Conservation (phyloP, 768 basidiomycete species). For the Leucocoprinus birnbaumii region DNA sequence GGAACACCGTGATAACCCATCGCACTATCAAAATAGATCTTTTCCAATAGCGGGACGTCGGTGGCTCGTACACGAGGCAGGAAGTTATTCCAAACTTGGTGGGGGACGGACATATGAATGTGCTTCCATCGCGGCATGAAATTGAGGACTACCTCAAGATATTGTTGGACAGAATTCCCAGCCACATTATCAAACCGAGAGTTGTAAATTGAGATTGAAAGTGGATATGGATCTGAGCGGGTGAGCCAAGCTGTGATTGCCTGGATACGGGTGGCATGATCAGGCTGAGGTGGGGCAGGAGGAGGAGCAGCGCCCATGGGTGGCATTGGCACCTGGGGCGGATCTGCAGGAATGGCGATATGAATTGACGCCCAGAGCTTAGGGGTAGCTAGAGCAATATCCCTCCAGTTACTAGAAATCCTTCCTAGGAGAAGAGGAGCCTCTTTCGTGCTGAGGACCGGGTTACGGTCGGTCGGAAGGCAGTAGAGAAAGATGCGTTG, state of each 20-base stretch:
- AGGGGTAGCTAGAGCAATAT: constrained; percentile 14
- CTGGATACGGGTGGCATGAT: not conserved
- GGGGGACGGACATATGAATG: constrained; percentile 12
- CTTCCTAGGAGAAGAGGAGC: constrained; percentile 18
- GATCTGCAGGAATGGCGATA: constrained; percentile 17
- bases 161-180: constrained; percentile 5
- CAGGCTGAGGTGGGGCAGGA: not conserved
- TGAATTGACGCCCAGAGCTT: constrained; percentile 19
- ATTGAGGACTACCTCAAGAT: constrained; percentile 9
- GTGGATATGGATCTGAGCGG: constrained; percentile 12
- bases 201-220: constrained; percentile 11
- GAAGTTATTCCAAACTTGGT: constrained; percentile 10
- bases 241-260: constrained; percentile 12
- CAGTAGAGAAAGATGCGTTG: constrained; percentile 18
- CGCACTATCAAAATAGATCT: constrained; percentile 9
- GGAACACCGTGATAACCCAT: constrained; percentile 9
- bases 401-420: constrained; percentile 19
- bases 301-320: not conserved
- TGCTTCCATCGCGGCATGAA: constrained; percentile 11
- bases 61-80: constrained; percentile 2
- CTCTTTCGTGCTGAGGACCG: constrained; percentile 16
- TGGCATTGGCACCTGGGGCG: constrained; percentile 1
- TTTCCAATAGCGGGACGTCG: constrained; percentile 9
- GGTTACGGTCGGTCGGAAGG: constrained; percentile 19
- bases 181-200: constrained; percentile 9